Evolutionary conservation across 2,329 filamentous ascomycete genomes (phyloP), one percentile per base, ranked within the genome.

Genomic region (Sodiomyces alkalinus): DNA sequence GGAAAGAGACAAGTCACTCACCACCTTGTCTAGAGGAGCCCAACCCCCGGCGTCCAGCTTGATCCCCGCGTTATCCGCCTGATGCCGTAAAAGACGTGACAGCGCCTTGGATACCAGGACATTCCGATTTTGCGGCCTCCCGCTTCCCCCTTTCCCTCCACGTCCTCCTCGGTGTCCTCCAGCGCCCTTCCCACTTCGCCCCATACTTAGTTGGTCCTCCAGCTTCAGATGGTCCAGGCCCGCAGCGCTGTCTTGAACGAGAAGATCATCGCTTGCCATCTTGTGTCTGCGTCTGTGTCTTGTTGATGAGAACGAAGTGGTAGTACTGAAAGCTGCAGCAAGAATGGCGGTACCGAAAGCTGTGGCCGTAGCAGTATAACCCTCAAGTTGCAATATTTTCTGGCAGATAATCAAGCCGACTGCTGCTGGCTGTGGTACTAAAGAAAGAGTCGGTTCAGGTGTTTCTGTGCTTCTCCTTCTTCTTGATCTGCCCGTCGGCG

Each of bases 11-110:
- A 19, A 28, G 24, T 14, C 13, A 63, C 68, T 62, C 44, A 74
- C 68, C 46, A 76, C 72, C 32, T 54, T 49, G 38, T 71, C 62
- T 32, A 76, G 46, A 24, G 58, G 52, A 22, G 69, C 72, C 44
- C 57, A 77, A 0, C 74, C 74, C 42, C 72, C 68, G 2, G 41
- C 49, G 41, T 77, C 70, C 6, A 76, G 58, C 40, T 48, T 40
- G 26, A 77, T 57, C 4, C 70, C 69, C 13, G 64, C 70, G 21
- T 60, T 63, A 28, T 52, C 51, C 7, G 68, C 68, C 51, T 70
- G 66, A 37, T 74, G 68, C 18, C 68, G 48, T 33, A 74, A 45
- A 26, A 74, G 49, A 37, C 46, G 53, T 11, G 66, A 71, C 24
- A 74, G 48, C 8, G 66, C 64, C 39, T 57, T 64, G 6, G 65